These are phyloP conservation scores for Arachis stenosperma DNA, from an alignment of 306 rosid species.

Conservation along the genomic window DNA sequence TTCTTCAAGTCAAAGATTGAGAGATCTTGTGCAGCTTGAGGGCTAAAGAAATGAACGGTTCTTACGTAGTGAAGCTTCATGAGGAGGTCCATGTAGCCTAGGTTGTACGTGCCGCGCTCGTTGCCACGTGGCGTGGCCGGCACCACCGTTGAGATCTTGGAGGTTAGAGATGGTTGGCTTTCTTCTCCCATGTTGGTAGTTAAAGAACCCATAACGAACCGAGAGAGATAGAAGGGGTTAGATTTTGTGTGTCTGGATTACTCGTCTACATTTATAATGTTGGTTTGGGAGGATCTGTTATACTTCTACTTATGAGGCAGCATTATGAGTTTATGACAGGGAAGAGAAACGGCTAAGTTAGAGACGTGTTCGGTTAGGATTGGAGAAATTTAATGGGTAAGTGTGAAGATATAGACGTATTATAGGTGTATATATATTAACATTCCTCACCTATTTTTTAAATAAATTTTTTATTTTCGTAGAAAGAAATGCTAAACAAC, in stretches of 20 bases:
- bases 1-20: conserved; percentile 51
- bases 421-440: no score
- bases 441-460: no score
- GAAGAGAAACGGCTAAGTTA: no score
- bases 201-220: not conserved
- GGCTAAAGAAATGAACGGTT: conserved; percentile 59
- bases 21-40: conserved; percentile 51
- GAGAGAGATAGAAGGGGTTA: not conserved
- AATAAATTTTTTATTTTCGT: no score
- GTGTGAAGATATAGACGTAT: no score
- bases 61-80: conserved; percentile 69
- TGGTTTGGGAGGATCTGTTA: not conserved
- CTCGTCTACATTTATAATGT: not conserved
- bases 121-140: conserved; percentile 52
- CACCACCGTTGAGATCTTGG: conserved; percentile 60
- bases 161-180: not conserved
- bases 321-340: not conserved
- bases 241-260: not conserved
- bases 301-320: not conserved
- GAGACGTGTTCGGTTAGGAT: no score
- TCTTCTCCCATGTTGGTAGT: conserved; percentile 15
- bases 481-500: no score
- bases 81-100: conserved; percentile 57
- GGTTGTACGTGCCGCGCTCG: conserved; percentile 22
- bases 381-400: no score